Evolutionary conservation across 805 yeast species (phyloP).

Genomic region (Metschnikowia kofuensis): DNA sequence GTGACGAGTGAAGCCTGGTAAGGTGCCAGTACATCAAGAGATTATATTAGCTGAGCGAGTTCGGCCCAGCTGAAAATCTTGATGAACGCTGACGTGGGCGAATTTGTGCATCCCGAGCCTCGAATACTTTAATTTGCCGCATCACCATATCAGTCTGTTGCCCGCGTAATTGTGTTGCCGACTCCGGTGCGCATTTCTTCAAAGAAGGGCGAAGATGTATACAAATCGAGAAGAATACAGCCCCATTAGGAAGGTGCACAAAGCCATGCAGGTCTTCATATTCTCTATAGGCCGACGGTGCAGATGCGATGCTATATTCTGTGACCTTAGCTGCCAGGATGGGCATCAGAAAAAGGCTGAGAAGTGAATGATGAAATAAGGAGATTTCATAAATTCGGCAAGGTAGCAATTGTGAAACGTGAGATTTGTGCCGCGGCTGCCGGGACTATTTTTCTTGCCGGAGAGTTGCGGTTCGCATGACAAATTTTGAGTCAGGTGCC

Average conservation of each 20-base stretch:
- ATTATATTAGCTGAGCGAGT: no score
- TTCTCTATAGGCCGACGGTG: neutral
- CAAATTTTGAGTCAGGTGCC: constrained; percentile 7
- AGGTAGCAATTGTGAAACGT: neutral
- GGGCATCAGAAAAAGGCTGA: neutral
- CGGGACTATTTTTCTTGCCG: neutral
- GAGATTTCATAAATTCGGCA: neutral
- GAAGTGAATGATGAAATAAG: neutral
- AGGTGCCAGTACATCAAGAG: no score
- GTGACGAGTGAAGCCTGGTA: constrained; percentile 3
- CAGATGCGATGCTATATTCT: neutral
- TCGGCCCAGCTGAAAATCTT: no score
- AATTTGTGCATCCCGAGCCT: neutral
- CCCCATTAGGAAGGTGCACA: constrained; percentile 8
- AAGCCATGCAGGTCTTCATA: neutral
- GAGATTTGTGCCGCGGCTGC: neutral
- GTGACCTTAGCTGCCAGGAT: no score
- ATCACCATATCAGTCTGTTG: neutral
- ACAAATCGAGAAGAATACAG: constrained; percentile 7
- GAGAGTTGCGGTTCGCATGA: constrained; percentile 8
- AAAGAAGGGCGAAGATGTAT: neutral
- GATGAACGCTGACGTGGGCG: neutral
- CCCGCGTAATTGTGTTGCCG: constrained; percentile 4
- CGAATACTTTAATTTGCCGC: constrained; percentile 1
- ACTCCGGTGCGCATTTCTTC: constrained; percentile 4